Evolutionary conservation across 768 basidiomycete species (phyloP), one percentile per base, ranked within the genome.

Genomic region (Dacryopinax primogenitus): DNA sequence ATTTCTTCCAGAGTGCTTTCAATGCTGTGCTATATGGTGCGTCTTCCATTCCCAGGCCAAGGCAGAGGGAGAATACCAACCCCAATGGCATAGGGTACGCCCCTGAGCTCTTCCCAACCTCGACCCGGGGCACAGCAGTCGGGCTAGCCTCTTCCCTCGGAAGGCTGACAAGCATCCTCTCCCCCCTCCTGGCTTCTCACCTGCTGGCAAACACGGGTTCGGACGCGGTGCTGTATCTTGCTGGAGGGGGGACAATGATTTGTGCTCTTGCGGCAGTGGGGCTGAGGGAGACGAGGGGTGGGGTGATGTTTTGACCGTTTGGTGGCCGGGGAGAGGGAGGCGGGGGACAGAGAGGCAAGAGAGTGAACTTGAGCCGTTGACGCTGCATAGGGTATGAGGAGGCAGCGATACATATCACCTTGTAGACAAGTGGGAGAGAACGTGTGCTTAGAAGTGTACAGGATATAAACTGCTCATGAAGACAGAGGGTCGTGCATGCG

Each of bases 1-100:
- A 63, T 33, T 32, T 35, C 32, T 63, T 63, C 34, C 62, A 63
- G 0, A 33, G 32, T 0, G 62, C 62, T 3, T 63, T 63, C 34
- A 63, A 63, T 35, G 62, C 62, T 32, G 33, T 63, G 32, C 62
- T 63, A 2, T 63, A 63, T 35, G 62, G 62, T 39, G n/a, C 37
- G 37, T 39, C 37, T n/a, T 11, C 37, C 11, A 39, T 39, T 39
- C n/a, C n/a, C 37, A 39, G 12, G 12, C 37, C 37, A 11, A 11
- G 37, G 37, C 37, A 11, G 11, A 11, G 12, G 12, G n/a, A 11
- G 12, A 11, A 39, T 39, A 39, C 37, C n/a, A n/a, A 39, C 37
- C 37, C 37, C 12, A 11, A 11, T 11, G 37, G 11, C 37, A n/a
- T n/a, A 39, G 37, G 37, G 12, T 39, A 39, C 37, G 37, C 37